Base-by-base conservation (phyloP, 1,284 basidiomycete genomes). In the Pascua sp. region DNA sequence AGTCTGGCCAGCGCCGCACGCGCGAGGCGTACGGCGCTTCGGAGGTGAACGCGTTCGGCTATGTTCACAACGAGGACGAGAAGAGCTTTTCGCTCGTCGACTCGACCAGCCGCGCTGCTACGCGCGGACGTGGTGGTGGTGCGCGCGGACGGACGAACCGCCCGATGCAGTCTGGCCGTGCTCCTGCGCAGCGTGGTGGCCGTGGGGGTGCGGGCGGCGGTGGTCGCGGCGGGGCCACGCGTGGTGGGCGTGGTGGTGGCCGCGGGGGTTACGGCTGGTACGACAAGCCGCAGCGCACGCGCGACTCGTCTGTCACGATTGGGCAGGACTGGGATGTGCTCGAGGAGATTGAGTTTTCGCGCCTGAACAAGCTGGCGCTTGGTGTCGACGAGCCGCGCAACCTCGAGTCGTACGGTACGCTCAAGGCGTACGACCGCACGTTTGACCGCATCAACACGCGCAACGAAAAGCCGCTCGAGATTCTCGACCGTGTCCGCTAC, bases 61-160 rank as follows among this genome's bases (percentile, higher is more conserved):
- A 97, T 80, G 94, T 95, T 81, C 94, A 98, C 79, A 93, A 90
- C 63, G 95, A 98, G 78, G 95, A 99, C 75, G 96, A 98, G 79
- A 91, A 92, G 36, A 91, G 87, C 57, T 99, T 99, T 84, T 95
- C 91, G 46, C 83, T 99, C 51, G 96, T 99, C 55, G 94, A 98
- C 76, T 93, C 75, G 47, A 76, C 79, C 50, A 67, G 75, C 48
- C 65, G 84, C 59, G 87, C 87, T 38, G 80, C 87, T 57, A 80
- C 79, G 17, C 37, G 77, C 73, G 64, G 65, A 11, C 60, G 60
- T 17, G 51, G 46, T 42, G 50, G 56, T 41, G 46, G 49, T 12
- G 43, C 39, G 2, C 24, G 24, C 7, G 24, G 24, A 32, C 24
- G 24, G 24, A 18, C 40, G 11, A 78, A 68, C 52, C 69, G 67